These are phyloP conservation scores for Gossypium laxum DNA, from an alignment of 441 rosid genomes.

Conservation along the genomic window DNA sequence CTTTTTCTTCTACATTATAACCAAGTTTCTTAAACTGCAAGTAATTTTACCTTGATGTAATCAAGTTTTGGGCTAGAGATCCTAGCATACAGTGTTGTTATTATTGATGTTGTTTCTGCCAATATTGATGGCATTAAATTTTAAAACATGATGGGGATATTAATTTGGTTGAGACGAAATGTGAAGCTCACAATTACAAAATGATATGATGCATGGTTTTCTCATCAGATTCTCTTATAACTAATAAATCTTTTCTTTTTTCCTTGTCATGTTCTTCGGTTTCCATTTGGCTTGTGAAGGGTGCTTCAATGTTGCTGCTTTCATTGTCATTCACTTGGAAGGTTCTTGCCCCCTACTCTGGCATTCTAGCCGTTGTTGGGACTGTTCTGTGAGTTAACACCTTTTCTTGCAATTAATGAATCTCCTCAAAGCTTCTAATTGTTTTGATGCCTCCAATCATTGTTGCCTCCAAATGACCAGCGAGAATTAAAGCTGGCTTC, in stretches of 20 bases:
- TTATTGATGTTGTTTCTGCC: not conserved
- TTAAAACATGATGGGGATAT: not conserved
- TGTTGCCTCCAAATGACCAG: not conserved
- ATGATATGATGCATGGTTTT: not conserved
- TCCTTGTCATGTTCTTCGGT: not conserved
- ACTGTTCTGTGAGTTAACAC: constrained; percentile 71
- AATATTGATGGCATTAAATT: not conserved
- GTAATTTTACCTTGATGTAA: too few relatives aligned
- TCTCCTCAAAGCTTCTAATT: not conserved
- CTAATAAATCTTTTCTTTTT: not conserved
- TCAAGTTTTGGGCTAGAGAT: too few relatives aligned
- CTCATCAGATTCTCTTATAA: constrained; percentile 1
- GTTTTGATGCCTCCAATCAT: not conserved
- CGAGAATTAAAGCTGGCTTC: constrained; percentile 14
- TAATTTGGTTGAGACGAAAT: not conserved
- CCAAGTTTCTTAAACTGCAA: too few relatives aligned
- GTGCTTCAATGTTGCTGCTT: constrained; percentile 81
- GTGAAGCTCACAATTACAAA: not conserved
- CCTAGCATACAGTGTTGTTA: not conserved
- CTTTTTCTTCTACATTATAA: too few relatives aligned
- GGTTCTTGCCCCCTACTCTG: constrained; percentile 82
- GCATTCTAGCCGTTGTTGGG: constrained; percentile 79
- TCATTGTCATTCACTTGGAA: constrained; percentile 89
- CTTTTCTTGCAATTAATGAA: not conserved
- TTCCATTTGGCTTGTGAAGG: constrained; percentile 36